Base-by-base conservation (phyloP, 2,329 filamentous ascomycete species). In the Alternaria postmessia region DNA sequence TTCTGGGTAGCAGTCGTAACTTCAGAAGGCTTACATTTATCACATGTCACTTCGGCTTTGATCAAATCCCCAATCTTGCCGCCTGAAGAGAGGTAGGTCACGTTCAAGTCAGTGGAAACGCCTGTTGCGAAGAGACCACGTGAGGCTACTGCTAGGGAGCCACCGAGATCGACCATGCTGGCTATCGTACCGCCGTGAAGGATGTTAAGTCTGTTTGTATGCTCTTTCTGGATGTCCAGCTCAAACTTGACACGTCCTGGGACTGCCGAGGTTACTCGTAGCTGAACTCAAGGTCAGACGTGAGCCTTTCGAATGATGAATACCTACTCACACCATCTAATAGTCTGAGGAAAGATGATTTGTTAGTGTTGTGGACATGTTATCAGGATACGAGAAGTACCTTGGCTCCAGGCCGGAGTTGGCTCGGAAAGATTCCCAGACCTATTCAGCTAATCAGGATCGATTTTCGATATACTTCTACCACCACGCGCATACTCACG, bases 401-500 rank as follows among this genome's bases (percentile, higher is more conserved):
- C 91, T 91, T 76, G 93, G 93, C 78, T 97, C 94, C 20, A 98
- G 81, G 7, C 94, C 94, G 5, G 93, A 97, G 65, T 92, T 91
- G 67, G 87, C 86, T 81, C 91, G 88, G 79, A 97, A 97, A 2
- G 92, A 94, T 76, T 91, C 90, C 83, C 93, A 86, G 47, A 96
- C 92, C 92, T 95, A 59, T 20, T 30, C 5, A 8, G 16, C 3
- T n/a, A 0, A 7, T 49, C 9, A 49, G 14, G 3, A 42, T 36
- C 12, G 1, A 36, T 11, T 1, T 30, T 9, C 11, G 11, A 11
- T 30, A 36, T 36, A 36, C 1, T 3, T 14, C 0, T 7, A 36
- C 5, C 1, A 4, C 32, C n/a, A n/a, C n/a, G n/a, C n/a, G n/a
- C n/a, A n/a, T 38, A 75, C 85, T 68, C 80, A 91, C 89, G 44